Conservation (phyloP, 2,329 filamentous ascomycete species). For the Aspergillus felis region DNA sequence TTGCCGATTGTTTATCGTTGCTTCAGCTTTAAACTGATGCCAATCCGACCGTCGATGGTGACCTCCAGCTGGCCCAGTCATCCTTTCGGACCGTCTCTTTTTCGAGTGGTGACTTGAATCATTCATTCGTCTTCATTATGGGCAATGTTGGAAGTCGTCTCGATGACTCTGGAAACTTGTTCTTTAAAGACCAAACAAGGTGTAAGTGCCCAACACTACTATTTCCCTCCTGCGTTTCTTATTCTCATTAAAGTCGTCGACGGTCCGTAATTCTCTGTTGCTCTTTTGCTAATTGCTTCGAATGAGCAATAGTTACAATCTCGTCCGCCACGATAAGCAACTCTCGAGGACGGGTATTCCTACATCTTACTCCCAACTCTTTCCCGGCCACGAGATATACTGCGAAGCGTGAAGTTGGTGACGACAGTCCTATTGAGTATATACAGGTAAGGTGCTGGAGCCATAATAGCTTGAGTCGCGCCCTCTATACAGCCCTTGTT, state of each 20-base stretch:
- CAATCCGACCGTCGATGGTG: constrained; percentile 31
- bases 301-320: constrained; percentile 66
- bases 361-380: constrained; percentile 77
- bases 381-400: constrained; percentile 78
- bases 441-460: constrained; percentile 65
- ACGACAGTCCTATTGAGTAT: constrained; percentile 78
- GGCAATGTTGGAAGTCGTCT: constrained; percentile 86
- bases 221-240: not conserved
- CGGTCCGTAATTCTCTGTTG: not conserved
- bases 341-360: constrained; percentile 68
- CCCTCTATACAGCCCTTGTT: not conserved
- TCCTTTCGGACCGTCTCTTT: constrained; percentile 21
- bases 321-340: constrained; percentile 79
- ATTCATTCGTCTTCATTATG: constrained; percentile 57
- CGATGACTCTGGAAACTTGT: constrained; percentile 74
- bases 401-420: constrained; percentile 67
- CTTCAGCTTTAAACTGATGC: constrained; percentile 12
- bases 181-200: constrained; percentile 85
- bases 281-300: not conserved
- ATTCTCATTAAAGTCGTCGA: not conserved
- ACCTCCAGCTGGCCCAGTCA: constrained; percentile 24
- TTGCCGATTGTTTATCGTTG: constrained; percentile 7
- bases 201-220: constrained; percentile 51
- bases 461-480: not conserved
- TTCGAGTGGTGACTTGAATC: constrained; percentile 26